Percentiles rank a stretch among this genome's conserved stretches.
Evolutionary conservation across 2,329 filamentous ascomycete genomes (phyloP).

Genomic region (Teratosphaeriaceae sp.): DNA sequence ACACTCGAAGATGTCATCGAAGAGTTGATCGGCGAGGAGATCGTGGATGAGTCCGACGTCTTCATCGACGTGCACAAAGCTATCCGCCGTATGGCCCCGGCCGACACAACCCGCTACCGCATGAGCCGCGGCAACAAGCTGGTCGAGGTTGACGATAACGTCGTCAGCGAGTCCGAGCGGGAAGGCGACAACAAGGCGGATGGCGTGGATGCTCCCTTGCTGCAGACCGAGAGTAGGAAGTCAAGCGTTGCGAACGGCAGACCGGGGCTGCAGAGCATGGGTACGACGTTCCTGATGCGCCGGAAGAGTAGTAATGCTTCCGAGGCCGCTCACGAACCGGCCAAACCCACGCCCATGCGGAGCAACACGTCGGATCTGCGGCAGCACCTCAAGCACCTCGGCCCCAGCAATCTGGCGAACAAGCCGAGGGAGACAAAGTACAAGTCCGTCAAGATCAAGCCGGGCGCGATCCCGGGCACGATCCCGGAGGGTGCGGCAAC

Average conservation of each 20-base stretch:
- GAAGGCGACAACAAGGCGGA: slow-evolving; percentile 17
- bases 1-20: slow-evolving; percentile 98
- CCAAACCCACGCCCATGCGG: slow-evolving; percentile 35
- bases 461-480: slow-evolving; percentile 41
- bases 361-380: slow-evolving; percentile 49
- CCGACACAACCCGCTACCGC: slow-evolving; percentile 57
- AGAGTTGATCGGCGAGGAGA: slow-evolving; percentile 98
- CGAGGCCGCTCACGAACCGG: slow-evolving; percentile 17
- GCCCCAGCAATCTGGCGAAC: slow-evolving; percentile 57
- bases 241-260: slow-evolving; percentile 31
- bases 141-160: slow-evolving; percentile 8
- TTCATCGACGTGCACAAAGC: slow-evolving; percentile 98
- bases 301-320: slow-evolving; percentile 40
- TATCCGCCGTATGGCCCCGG: slow-evolving; percentile 79
- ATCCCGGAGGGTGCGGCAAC: slow-evolving; percentile 33
- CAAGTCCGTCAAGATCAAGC: slow-evolving; percentile 60
- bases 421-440: slow-evolving; percentile 55
- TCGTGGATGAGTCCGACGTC: slow-evolving; percentile 97
- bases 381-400: slow-evolving; percentile 57
- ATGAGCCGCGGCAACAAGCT: slow-evolving; percentile 13
- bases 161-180: slow-evolving; percentile 15
- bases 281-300: slow-evolving; percentile 38
- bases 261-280: slow-evolving; percentile 5
- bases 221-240: slow-evolving; percentile 19
- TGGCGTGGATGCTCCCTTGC: slow-evolving; percentile 24